Evolutionary conservation across 2,329 filamentous ascomycete genomes (phyloP), one percentile per base, ranked within the genome.

Genomic region (Cytospora schulzeri): DNA sequence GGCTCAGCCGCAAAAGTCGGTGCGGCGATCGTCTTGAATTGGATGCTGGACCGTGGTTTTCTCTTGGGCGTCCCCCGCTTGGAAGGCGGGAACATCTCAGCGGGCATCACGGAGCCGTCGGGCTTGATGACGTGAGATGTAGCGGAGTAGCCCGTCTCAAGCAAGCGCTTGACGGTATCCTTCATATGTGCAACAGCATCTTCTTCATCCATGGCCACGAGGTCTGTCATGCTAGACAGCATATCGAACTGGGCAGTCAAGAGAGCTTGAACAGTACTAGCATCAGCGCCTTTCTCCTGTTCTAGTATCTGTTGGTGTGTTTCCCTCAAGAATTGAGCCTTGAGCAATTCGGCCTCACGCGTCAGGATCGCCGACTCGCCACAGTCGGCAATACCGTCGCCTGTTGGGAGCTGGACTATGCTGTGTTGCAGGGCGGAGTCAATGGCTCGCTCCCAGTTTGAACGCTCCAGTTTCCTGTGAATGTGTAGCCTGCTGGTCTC

Each of bases 231-330:
- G 0, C 93, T 92, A 5, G 91, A 83, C 66, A 98, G 85, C 2
- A 93, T 94, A 71, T 97, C 93, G 70, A 99, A 96, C 72, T 98
- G 94, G 15, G 94, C 92, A 60, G 91, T 89, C 14, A 98, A 85
- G 62, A 99, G 83, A 57, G 91, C 85, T 76, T 97, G 93, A 72
- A 97, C 83, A 69, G 91, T 86, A 22, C 85, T 87, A 24, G 89
- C 86, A 73, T 97, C 93, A 15, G 89, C 90, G 29, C 85, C 83
- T 77, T 90, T 94, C 68, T 98, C 93, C 71, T 95, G 88, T 62
- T 98, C 93, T 14, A 93, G 76, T 24, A 97, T 86, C 60, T 92
- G 88, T 15, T 85, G 80, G 68, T 94, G 86, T 1, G 90, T 86
- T 67, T 98, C 95, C 48, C 91, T 85, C 69, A 91, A 91, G 56